phyloP scores from a whole-genome alignment of 1,139 yeast genomes.

The Tardiomyces digboiensis region DNA sequence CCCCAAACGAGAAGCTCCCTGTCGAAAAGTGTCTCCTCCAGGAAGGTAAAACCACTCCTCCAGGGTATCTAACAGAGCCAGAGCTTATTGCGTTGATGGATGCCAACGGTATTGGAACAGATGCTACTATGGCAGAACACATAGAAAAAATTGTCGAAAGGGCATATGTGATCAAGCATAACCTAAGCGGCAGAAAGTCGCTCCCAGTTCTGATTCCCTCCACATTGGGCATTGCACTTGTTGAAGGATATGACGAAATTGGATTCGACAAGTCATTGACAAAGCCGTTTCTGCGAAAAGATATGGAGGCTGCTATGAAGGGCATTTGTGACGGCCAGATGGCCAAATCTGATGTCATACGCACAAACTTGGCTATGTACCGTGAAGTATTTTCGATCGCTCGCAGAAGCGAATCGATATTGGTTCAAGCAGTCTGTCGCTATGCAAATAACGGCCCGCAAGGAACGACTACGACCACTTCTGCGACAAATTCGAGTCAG shows the following conservation, averaged over 20 bases:
- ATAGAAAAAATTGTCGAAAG: conserved; percentile 69
- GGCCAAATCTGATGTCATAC: conserved; percentile 45
- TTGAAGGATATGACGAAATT: conserved; percentile 78
- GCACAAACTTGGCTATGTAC: conserved; percentile 50
- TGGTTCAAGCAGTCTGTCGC: conserved; percentile 5
- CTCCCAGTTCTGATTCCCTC: conserved; percentile 52
- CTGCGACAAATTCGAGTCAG: too few relatives aligned
- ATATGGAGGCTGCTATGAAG: conserved; percentile 58
- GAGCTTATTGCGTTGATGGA: conserved; percentile 94
- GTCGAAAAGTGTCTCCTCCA: conserved; percentile 49
- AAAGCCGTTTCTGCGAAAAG: conserved; percentile 79
- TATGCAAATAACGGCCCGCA: background rate
- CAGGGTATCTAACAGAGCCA: conserved; percentile 79
- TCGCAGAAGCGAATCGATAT: conserved; percentile 14
- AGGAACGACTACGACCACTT: too few relatives aligned
- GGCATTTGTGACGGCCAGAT: conserved; percentile 59
- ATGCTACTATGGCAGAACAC: conserved; percentile 98
- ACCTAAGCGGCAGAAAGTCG: conserved; percentile 11
- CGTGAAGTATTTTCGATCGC: conserved; percentile 34
- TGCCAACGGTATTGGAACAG: conserved; percentile 96
- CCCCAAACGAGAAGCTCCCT: conserved; percentile 44
- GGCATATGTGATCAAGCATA: conserved; percentile 48
- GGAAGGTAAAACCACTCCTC: conserved; percentile 74
- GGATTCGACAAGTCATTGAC: conserved; percentile 68
- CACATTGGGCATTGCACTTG: conserved; percentile 74